Conservation (phyloP, 2,329 filamentous ascomycete species). For the Aspergillus proliferans region DNA sequence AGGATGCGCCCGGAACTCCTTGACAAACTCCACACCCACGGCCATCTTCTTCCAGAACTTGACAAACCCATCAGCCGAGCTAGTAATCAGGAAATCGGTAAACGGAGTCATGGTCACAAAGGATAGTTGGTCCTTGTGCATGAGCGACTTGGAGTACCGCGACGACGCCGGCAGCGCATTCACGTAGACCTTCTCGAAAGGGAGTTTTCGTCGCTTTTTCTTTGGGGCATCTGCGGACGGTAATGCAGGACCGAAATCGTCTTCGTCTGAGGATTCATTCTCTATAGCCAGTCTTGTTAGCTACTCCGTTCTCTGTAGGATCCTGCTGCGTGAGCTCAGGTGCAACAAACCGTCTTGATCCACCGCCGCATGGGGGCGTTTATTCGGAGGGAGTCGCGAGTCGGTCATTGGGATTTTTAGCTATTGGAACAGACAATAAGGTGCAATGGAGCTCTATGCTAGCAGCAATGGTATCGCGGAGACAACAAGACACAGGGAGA, state of each 20-base stretch:
- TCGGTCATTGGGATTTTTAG: conserved; percentile 20
- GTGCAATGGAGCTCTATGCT: conserved; percentile 13
- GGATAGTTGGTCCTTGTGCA: conserved; percentile 93
- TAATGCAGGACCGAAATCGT: conserved; percentile 89
- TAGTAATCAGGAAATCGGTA: conserved; percentile 93
- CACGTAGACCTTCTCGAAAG: conserved; percentile 92
- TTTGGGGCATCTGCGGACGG: conserved; percentile 72
- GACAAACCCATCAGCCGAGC: conserved; percentile 88
- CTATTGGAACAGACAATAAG: conserved; percentile 1
- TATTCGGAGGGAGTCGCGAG: conserved; percentile 8
- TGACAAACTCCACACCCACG: conserved; percentile 91
- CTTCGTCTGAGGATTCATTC: conserved; percentile 61
- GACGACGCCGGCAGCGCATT: conserved; percentile 74
- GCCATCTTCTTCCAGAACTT: conserved; percentile 99
- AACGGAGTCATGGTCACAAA: conserved; percentile 83
- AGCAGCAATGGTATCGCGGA: conserved; percentile 12
- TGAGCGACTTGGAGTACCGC: conserved; percentile 90
- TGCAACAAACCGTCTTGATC: background rate
- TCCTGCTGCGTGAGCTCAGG: background rate
- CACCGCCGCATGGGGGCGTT: conserved; percentile 12
- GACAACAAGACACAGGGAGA: no score
- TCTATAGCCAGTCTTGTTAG: conserved; percentile 10
- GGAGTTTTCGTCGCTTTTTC: conserved; percentile 85
- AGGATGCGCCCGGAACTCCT: conserved; percentile 88
- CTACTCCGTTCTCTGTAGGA: background rate